These are phyloP conservation scores for Beauveria brongniartii DNA, from an alignment of 2,329 filamentous ascomycete species.

Conservation along the genomic window DNA sequence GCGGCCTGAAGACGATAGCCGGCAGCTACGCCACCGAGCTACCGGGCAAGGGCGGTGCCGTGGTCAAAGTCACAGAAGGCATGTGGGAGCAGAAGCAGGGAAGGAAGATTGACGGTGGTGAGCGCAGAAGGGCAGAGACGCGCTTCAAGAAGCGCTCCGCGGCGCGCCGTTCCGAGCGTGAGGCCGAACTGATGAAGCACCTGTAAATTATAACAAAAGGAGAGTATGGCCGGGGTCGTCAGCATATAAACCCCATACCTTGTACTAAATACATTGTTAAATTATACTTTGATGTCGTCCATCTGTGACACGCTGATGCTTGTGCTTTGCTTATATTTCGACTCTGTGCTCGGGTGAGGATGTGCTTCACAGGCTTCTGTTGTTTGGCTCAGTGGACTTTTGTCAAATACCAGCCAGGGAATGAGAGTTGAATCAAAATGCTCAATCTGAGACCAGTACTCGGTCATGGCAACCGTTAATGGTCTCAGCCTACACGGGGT, in stretches of 20 bases:
- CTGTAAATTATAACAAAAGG: slow-evolving; percentile 19
- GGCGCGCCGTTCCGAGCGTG: slow-evolving; percentile 63
- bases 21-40: slow-evolving; percentile 68
- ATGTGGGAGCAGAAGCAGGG: slow-evolving; percentile 89
- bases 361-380: no score
- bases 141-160: slow-evolving; percentile 76
- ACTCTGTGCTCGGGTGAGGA: no score
- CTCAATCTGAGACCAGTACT: no score
- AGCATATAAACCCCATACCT: neutral
- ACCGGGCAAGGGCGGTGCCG: slow-evolving; percentile 55
- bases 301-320: no score
- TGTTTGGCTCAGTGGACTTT: no score
- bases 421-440: no score
- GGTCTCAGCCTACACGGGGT: no score
- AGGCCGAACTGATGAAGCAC: slow-evolving; percentile 29
- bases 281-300: neutral
- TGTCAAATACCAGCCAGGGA: no score
- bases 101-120: slow-evolving; percentile 91
- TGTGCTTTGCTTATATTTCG: neutral
- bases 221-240: neutral
- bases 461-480: no score
- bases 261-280: slow-evolving; percentile 8
- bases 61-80: slow-evolving; percentile 67
- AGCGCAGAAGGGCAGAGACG: slow-evolving; percentile 79
- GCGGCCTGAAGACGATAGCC: slow-evolving; percentile 59